Conservation (phyloP, 2,329 filamentous ascomycete species). For the Cordyceps cicadae region DNA sequence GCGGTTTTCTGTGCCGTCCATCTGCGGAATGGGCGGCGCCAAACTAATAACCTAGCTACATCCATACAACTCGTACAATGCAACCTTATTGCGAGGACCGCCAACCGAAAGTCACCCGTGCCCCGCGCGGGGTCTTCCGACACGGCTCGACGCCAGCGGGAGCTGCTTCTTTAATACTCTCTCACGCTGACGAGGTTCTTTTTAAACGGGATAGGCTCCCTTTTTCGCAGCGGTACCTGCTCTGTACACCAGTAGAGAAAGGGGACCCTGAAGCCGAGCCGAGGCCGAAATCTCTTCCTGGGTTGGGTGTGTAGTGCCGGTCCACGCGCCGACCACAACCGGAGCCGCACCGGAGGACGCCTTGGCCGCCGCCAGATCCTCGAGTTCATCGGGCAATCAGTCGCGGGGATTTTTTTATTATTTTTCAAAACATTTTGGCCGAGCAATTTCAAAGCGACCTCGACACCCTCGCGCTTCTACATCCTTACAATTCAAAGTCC, state of each 20-base stretch:
- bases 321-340: slow-evolving; percentile 1
- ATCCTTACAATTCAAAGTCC: background rate
- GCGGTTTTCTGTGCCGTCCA: background rate
- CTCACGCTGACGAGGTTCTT: background rate
- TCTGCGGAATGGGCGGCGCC: background rate
- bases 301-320: background rate
- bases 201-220: background rate
- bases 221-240: background rate
- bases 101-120: background rate
- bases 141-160: background rate
- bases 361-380: background rate
- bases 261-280: background rate
- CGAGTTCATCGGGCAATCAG: background rate
- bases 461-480: background rate
- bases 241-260: background rate
- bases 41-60: background rate
- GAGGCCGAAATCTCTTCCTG: background rate
- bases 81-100: slow-evolving; percentile 2
- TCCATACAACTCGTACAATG: background rate
- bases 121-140: background rate
- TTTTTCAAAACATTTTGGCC: background rate
- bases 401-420: background rate
- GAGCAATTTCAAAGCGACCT: background rate
- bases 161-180: background rate
- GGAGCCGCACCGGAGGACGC: background rate